These are phyloP conservation scores for Ceratobasidium sp. DNA, from an alignment of 1,284 basidiomycete genomes.

Conservation along the genomic window DNA sequence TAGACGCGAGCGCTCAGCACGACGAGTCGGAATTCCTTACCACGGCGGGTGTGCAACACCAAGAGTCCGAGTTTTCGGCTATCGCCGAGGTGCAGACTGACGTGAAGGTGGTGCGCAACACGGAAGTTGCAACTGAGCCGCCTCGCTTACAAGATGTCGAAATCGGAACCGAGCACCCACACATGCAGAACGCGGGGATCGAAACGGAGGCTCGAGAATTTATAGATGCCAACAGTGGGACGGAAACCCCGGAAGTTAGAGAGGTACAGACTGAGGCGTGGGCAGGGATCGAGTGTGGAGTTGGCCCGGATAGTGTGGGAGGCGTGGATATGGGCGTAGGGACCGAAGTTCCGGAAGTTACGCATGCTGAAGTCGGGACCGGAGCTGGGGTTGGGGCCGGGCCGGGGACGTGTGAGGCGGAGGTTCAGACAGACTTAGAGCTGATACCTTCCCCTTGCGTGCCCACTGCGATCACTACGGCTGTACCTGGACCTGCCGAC, in stretches of 20 bases:
- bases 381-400: slow-evolving; percentile 51
- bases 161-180: slow-evolving; percentile 12
- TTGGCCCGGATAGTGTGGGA: slow-evolving; percentile 15
- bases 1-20: slow-evolving; percentile 74
- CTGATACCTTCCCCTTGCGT: slow-evolving; percentile 54
- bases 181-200: slow-evolving; percentile 21
- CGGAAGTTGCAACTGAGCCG: neutral
- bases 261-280: slow-evolving; percentile 35
- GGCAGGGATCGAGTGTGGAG: slow-evolving; percentile 17
- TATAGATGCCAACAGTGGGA: slow-evolving; percentile 13
- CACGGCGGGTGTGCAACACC: slow-evolving; percentile 54
- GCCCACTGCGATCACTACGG: slow-evolving; percentile 50
- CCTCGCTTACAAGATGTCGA: slow-evolving; percentile 4
- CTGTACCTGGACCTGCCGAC: slow-evolving; percentile 58
- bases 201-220: slow-evolving; percentile 6
- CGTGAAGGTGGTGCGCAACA: neutral
- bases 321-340: slow-evolving; percentile 19
- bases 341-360: slow-evolving; percentile 22
- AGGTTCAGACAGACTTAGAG: slow-evolving; percentile 60
- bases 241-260: slow-evolving; percentile 19
- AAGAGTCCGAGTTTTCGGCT: slow-evolving; percentile 48
- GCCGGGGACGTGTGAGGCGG: slow-evolving; percentile 49
- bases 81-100: slow-evolving; percentile 21
- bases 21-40: slow-evolving; percentile 63
- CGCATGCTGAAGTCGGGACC: slow-evolving; percentile 20